These are phyloP conservation scores for Fusarium armeniacum DNA, from an alignment of 2,329 filamentous ascomycete genomes.

Conservation along the genomic window DNA sequence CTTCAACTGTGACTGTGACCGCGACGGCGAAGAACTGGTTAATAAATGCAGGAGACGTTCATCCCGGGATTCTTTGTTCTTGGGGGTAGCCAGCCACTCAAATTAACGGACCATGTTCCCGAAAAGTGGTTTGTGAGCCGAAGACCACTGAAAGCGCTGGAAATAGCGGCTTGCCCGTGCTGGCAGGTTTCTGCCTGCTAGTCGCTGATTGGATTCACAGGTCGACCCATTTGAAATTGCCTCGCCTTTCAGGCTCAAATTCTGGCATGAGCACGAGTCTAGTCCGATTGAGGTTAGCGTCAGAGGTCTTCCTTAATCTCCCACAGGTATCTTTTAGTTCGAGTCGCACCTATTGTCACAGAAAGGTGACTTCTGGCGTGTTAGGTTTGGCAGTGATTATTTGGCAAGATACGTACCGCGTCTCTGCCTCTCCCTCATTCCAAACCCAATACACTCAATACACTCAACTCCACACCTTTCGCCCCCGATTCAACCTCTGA, in stretches of 20 bases:
- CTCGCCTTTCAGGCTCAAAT: slow-evolving; percentile 54
- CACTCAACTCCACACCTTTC: slow-evolving; percentile 50
- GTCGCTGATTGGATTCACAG: slow-evolving; percentile 28
- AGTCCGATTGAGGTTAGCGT: neutral
- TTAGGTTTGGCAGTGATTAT: neutral
- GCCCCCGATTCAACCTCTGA: slow-evolving; percentile 50
- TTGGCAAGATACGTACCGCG: slow-evolving; percentile 12
- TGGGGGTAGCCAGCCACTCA: slow-evolving; percentile 35
- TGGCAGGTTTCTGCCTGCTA: slow-evolving; percentile 31
- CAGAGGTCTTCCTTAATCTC: neutral
- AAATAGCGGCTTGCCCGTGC: slow-evolving; percentile 28
- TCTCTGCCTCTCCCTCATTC: slow-evolving; percentile 49
- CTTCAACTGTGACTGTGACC: neutral
- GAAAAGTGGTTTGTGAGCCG: slow-evolving; percentile 36
- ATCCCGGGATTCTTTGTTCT: slow-evolving; percentile 29
- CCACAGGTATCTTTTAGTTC: neutral
- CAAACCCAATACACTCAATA: slow-evolving; percentile 38
- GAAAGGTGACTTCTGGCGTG: neutral
- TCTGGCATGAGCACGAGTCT: neutral
- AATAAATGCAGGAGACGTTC: slow-evolving; percentile 20
- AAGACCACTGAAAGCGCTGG: slow-evolving; percentile 26
- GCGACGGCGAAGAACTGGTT: slow-evolving; percentile 13
- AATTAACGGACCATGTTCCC: slow-evolving; percentile 35
- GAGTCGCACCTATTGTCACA: neutral
- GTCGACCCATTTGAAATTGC: slow-evolving; percentile 42